These are phyloP conservation scores for Begonia peltatifolia DNA, from an alignment of 306 rosid species.

Conservation along the genomic window DNA sequence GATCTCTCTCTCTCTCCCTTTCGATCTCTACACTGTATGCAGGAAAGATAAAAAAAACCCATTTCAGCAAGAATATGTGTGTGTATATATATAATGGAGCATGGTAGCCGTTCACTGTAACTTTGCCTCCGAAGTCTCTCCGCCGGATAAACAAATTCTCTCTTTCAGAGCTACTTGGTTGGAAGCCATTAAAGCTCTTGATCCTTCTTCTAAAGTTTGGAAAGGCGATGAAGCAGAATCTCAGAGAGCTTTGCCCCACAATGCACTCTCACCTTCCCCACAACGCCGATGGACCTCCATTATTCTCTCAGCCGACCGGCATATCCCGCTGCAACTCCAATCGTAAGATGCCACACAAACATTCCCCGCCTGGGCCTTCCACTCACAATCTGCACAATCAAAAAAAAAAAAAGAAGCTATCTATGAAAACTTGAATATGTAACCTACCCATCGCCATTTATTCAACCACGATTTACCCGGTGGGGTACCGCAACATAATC, in stretches of 20 bases:
- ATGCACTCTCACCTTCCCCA: slow-evolving; percentile 81
- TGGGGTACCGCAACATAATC: slow-evolving; percentile 93
- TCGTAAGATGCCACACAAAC: slow-evolving; percentile 93
- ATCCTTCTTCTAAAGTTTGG: slow-evolving; percentile 55
- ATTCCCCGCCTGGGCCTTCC: slow-evolving; percentile 99
- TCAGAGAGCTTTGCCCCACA: slow-evolving; percentile 85
- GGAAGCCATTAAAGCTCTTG: too few relatives aligned
- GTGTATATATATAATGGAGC: too few relatives aligned
- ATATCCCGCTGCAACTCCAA: slow-evolving; percentile 97
- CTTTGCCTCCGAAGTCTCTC: not conserved
- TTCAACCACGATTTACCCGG: slow-evolving; percentile 41
- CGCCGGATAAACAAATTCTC: slow-evolving; percentile 7
- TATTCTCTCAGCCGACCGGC: slow-evolving; percentile 88
- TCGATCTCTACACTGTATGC: not conserved
- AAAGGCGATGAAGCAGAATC: slow-evolving; percentile 26
- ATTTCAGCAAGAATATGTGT: too few relatives aligned
- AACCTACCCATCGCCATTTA: too few relatives aligned
- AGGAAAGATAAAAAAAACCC: too few relatives aligned
- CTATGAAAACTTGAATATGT: too few relatives aligned
- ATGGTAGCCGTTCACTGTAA: too few relatives aligned
- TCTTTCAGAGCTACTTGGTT: not conserved
- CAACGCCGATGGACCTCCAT: slow-evolving; percentile 94
- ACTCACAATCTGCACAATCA: slow-evolving; percentile 78
- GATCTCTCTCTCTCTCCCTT: slow-evolving; percentile 6
- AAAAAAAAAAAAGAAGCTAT: not conserved